Percentiles rank a stretch among this genome's conserved stretches.
Conservation (phyloP, 352 stramenopile species). For the Globisporangium acanthophoron region DNA sequence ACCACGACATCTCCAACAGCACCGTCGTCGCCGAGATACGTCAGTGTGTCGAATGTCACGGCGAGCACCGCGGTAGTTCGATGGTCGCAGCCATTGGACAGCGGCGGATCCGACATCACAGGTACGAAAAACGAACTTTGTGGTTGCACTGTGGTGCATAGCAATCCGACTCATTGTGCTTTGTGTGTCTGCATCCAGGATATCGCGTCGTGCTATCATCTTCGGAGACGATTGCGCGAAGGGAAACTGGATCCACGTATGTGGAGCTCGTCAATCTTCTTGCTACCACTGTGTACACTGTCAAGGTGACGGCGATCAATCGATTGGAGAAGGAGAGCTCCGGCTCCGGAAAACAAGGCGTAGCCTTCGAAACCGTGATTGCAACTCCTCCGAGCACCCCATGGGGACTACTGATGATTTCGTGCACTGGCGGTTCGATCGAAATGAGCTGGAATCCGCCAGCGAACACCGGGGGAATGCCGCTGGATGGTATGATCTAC, state of each 20-base stretch:
- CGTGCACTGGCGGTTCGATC: constrained; percentile 33
- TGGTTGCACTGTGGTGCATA: no score
- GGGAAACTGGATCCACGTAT: constrained; percentile 6
- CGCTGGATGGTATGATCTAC: constrained; percentile 32
- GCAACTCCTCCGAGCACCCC: constrained; percentile 28
- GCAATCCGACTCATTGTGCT: background rate
- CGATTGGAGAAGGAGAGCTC: constrained; percentile 20
- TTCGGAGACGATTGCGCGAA: constrained; percentile 13
- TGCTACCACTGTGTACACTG: constrained; percentile 37
- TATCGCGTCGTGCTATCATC: constrained; percentile 20
- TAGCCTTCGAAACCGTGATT: constrained; percentile 35
- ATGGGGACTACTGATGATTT: constrained; percentile 20
- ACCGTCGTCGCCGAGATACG: constrained; percentile 25
- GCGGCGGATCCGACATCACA: constrained; percentile 32
- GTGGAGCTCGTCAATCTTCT: constrained; percentile 24
- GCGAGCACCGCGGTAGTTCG: constrained; percentile 25
- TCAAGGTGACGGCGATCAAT: constrained; percentile 47
- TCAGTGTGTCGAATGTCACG: constrained; percentile 27
- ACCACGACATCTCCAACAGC: constrained; percentile 21
- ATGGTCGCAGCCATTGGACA: constrained; percentile 39
- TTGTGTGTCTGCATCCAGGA: constrained; percentile 6
- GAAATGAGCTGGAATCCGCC: constrained; percentile 51
- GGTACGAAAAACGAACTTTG: constrained; percentile 18
- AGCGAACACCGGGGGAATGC: constrained; percentile 26
- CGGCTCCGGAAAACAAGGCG: constrained; percentile 7